Conservation (phyloP, 2,329 filamentous ascomycete genomes). For the Ceratocystis ficicola region DNA sequence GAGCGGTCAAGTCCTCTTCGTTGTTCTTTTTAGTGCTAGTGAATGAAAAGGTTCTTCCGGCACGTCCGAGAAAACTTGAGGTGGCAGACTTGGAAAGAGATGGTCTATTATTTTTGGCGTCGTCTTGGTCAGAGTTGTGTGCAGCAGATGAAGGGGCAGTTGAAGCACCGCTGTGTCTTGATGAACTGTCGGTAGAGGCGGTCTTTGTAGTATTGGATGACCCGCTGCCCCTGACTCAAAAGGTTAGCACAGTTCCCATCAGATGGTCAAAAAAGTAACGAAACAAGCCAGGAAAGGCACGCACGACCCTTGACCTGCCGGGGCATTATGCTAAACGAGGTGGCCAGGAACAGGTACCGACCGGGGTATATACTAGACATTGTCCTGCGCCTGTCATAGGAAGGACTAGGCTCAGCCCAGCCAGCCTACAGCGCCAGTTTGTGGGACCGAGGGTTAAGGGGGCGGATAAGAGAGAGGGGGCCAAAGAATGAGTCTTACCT, state of each 20-base stretch:
- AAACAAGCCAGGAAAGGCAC: conserved; percentile 14
- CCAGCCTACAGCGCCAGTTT: neutral
- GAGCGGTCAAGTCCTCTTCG: conserved; percentile 24
- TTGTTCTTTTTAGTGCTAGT: conserved; percentile 41
- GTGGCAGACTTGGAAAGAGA: conserved; percentile 36
- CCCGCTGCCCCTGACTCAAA: conserved; percentile 29
- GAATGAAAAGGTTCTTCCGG: conserved; percentile 49
- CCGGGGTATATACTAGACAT: conserved; percentile 8
- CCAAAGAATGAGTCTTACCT: conserved; percentile 36
- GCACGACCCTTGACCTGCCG: conserved; percentile 11
- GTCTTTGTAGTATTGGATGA: conserved; percentile 51
- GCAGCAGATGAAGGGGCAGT: conserved; percentile 47
- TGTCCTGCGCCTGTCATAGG: conserved; percentile 7
- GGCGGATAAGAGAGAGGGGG: conserved; percentile 8
- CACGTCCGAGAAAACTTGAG: conserved; percentile 43
- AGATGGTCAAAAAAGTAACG: conserved; percentile 12
- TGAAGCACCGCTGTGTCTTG: conserved; percentile 50
- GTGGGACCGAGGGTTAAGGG: conserved; percentile 7
- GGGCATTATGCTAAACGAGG: conserved; percentile 11
- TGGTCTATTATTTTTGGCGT: conserved; percentile 26
- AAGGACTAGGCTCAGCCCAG: neutral
- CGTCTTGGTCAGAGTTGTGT: conserved; percentile 22
- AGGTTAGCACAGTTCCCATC: conserved; percentile 18
- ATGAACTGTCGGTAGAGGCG: conserved; percentile 47
- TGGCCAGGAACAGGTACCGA: conserved; percentile 17